phyloP scores from a whole-genome alignment of 2,329 filamentous ascomycete genomes.

The Talaromyces funiculosus region DNA sequence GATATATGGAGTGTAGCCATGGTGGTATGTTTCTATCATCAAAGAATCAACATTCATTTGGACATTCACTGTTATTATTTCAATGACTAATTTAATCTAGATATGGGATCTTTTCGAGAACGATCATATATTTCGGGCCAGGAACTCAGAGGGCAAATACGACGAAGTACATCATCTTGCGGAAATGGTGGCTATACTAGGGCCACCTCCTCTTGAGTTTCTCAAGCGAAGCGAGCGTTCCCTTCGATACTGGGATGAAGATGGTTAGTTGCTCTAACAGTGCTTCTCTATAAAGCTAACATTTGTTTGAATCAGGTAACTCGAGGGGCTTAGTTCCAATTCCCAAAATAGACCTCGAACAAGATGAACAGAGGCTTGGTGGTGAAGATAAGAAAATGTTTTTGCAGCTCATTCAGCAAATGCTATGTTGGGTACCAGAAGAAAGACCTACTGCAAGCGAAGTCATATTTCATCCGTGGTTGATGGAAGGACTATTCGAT shows the following conservation, averaged over 20 bases:
- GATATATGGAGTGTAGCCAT: conserved; percentile 27
- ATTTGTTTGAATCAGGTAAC: neutral
- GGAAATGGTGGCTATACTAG: conserved; percentile 17
- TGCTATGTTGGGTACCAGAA: conserved; percentile 6
- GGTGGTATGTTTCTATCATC: conserved; percentile 14
- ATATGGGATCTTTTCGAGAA: conserved; percentile 18
- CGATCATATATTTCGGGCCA: conserved; percentile 17
- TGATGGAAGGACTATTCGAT: conserved; percentile 12
- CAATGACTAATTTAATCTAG: neutral
- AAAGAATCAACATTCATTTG: neutral
- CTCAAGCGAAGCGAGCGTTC: conserved; percentile 5
- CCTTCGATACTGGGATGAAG: conserved; percentile 15
- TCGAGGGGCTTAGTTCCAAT: conserved; percentile 6
- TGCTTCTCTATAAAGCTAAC: neutral
- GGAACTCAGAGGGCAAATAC: conserved; percentile 10
- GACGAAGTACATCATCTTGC: conserved; percentile 15
- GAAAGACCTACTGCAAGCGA: conserved; percentile 3
- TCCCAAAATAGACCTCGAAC: neutral
- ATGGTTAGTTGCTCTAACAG: conserved; percentile 8
- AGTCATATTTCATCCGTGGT: conserved; percentile 15
- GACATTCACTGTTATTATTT: neutral
- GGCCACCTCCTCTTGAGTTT: conserved; percentile 13
- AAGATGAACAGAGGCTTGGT: neutral
- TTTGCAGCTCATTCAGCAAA: neutral
- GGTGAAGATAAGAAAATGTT: neutral